Conservation (phyloP, 805 yeast species). For the Gaillardinia entomophila region DNA sequence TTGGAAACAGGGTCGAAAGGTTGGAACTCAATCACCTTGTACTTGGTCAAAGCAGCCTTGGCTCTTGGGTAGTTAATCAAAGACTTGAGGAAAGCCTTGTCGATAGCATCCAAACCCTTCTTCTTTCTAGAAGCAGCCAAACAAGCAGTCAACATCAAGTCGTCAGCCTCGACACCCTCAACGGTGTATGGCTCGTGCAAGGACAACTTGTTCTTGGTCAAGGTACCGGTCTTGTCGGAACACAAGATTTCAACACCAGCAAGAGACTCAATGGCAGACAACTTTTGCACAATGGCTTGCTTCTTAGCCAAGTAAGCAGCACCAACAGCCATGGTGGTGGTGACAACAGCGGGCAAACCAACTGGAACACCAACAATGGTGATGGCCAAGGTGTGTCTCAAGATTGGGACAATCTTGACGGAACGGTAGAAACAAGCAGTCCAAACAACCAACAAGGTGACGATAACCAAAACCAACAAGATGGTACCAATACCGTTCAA, state of each 20-base stretch:
- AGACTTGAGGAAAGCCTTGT: constrained; percentile 92
- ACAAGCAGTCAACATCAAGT: constrained; percentile 95
- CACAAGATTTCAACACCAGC: constrained; percentile 98
- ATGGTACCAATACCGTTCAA: constrained; percentile 96
- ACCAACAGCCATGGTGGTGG: constrained; percentile 99
- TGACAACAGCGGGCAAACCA: constrained; percentile 97
- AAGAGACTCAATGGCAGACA: constrained; percentile 93
- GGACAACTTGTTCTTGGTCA: constrained; percentile 94
- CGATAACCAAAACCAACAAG: constrained; percentile 80
- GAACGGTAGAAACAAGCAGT: constrained; percentile 92
- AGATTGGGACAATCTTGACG: constrained; percentile 75
- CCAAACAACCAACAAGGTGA: constrained; percentile 87
- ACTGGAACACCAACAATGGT: constrained; percentile 98
- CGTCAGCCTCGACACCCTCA: constrained; percentile 94
- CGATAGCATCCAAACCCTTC: constrained; percentile 97
- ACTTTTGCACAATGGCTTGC: constrained; percentile 94
- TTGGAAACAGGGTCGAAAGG: constrained; percentile 98
- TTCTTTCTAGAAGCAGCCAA: constrained; percentile 96
- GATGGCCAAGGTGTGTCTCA: constrained; percentile 90
- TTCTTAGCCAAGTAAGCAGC: constrained; percentile 97
- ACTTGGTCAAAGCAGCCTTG: constrained; percentile 85
- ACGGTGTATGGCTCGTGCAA: constrained; percentile 97
- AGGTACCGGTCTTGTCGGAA: constrained; percentile 97
- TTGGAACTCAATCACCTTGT: constrained; percentile 92
- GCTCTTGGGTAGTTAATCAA: constrained; percentile 86